phyloP scores from a whole-genome alignment of 2,329 filamentous ascomycete genomes.

The Helicocarpus griseus region DNA sequence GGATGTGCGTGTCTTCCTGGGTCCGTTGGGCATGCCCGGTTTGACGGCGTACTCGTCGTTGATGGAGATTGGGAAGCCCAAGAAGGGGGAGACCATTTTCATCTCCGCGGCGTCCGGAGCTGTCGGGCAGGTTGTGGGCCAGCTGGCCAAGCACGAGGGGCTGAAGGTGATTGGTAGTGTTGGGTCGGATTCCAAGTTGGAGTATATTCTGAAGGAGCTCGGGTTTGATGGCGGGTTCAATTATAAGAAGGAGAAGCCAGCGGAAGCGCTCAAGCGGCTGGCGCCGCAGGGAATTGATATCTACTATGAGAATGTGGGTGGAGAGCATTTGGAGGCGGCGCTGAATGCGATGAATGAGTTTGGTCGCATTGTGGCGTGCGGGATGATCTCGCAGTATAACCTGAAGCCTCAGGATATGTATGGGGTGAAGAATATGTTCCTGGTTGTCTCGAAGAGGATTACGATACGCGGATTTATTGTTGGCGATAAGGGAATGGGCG shows the following conservation, averaged over 20 bases:
- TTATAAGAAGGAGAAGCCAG: constrained; percentile 72
- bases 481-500: constrained; percentile 53
- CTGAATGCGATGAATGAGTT: constrained; percentile 53
- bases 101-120: constrained; percentile 71
- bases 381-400: constrained; percentile 74
- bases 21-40: constrained; percentile 69
- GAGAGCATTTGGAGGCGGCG: constrained; percentile 62
- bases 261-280: constrained; percentile 57
- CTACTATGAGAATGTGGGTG: constrained; percentile 74
- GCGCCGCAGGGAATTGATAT: constrained; percentile 73
- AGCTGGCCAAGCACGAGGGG: constrained; percentile 73
- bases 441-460: constrained; percentile 58
- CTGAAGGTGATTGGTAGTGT: constrained; percentile 71
- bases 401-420: constrained; percentile 46
- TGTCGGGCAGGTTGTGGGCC: constrained; percentile 73
- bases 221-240: constrained; percentile 70
- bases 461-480: constrained; percentile 68
- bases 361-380: constrained; percentile 57
- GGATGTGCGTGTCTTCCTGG: constrained; percentile 53
- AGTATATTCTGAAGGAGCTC: constrained; percentile 61
- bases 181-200: constrained; percentile 68
- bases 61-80: constrained; percentile 64
- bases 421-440: constrained; percentile 56
- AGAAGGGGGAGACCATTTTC: constrained; percentile 73
- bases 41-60: constrained; percentile 66